phyloP scores from a whole-genome alignment of 2,329 filamentous ascomycete species.

The Pseudogymnoascus pannorum region DNA sequence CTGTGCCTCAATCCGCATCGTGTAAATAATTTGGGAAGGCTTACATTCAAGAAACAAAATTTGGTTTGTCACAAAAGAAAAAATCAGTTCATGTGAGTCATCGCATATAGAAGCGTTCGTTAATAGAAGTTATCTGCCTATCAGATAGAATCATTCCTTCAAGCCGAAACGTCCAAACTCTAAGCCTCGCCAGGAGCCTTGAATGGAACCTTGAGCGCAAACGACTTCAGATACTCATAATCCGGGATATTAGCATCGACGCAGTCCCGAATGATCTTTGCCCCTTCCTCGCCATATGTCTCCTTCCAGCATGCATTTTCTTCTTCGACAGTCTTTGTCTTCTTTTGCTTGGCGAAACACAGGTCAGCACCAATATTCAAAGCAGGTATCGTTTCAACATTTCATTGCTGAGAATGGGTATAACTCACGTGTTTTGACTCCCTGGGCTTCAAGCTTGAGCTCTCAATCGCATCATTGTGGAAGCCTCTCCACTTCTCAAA shows the following conservation, averaged over 20 bases:
- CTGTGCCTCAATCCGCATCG: not conserved
- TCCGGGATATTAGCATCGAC: constrained; percentile 65
- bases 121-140: constrained; percentile 1
- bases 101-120: not conserved
- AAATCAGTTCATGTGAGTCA: not conserved
- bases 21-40: not conserved
- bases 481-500: constrained; percentile 98
- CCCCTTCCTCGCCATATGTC: constrained; percentile 66
- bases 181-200: constrained; percentile 10
- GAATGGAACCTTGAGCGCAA: constrained; percentile 51
- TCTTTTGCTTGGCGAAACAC: constrained; percentile 39
- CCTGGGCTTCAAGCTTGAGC: constrained; percentile 65
- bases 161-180: constrained; percentile 14
- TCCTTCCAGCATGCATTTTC: constrained; percentile 65
- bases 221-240: constrained; percentile 78
- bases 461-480: constrained; percentile 89
- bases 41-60: not conserved
- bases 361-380: constrained; percentile 10
- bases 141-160: not conserved
- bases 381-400: not conserved
- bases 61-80: not conserved
- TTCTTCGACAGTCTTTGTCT: constrained; percentile 54
- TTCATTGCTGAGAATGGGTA: not conserved
- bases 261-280: constrained; percentile 60
- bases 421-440: constrained; percentile 51